These are phyloP conservation scores for Gastrolobium bilobum DNA, from an alignment of 306 rosid genomes.

Conservation along the genomic window DNA sequence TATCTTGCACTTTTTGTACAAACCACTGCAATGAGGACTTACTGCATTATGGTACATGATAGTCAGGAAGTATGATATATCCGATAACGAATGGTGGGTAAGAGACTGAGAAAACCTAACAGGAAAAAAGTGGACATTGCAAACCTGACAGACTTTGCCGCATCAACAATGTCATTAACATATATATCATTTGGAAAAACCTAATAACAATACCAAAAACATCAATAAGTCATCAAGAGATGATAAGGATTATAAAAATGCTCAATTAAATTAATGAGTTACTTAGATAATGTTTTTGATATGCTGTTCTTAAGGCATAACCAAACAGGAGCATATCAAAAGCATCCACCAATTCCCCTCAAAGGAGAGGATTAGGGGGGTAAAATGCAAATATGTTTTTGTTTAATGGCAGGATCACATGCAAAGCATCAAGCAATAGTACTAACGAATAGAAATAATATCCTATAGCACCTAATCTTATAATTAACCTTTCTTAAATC, in stretches of 20 bases:
- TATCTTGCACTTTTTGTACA: conserved; percentile 75
- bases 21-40: conserved; percentile 86
- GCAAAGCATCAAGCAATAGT: conserved; percentile 1
- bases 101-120: neutral
- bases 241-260: conserved; percentile 11
- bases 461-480: conserved; percentile 24
- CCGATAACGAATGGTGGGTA: conserved; percentile 25
- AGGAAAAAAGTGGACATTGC: conserved; percentile 39
- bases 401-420: conserved; percentile 18
- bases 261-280: conserved; percentile 16
- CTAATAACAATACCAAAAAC: conserved; percentile 57
- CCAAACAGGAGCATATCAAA: conserved; percentile 28
- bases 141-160: conserved; percentile 77
- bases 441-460: conserved; percentile 25
- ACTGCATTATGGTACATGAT: conserved; percentile 60
- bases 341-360: conserved; percentile 11
- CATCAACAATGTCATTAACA: conserved; percentile 70
- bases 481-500: conserved; percentile 19
- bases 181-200: conserved; percentile 81
- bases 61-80: conserved; percentile 22
- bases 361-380: conserved; percentile 16
- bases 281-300: neutral
- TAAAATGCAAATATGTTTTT: conserved; percentile 29
- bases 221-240: conserved; percentile 43
- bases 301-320: conserved; percentile 31